Base-by-base conservation (phyloP, 176 grass and related monocot species). In the Dactylis glomerata region DNA sequence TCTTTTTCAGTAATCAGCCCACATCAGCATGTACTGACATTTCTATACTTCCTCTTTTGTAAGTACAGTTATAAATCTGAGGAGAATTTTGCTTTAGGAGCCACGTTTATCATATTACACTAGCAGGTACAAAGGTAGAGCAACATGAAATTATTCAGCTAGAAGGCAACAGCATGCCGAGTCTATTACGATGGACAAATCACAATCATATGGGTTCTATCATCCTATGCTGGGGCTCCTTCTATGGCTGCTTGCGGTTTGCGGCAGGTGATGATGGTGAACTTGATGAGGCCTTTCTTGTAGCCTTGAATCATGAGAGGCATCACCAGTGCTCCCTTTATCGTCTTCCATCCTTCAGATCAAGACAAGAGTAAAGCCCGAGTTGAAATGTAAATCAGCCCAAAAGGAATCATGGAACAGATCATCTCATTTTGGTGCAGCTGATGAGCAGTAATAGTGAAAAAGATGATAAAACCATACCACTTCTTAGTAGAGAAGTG, bases 291-390 rank as follows among this genome's bases (percentile, higher is more conserved):
- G 4, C 92, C 87, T 84, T 94, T 98, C 71, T 94, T 94, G 93
- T 92, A 98, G 8, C 96, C 93, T 22, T 96, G 63, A 20, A 95
- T 96, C 96, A 98, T 98, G 74, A 98, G 84, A 58, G 96, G 96
- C 96, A 98, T 98, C 30, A 91, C 96, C 30, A 98, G 77, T 7
- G 96, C 96, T 13, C 96, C 96, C 38, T 46, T 95, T 75, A 98
- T 94, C 30, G 96, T 96, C 91, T 98, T 98, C 96, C 96, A 98
- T 49, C 96, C 96, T 98, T 71, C 5, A 58, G n/a, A 77, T 41
- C 64, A 56, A 51, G 36, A 82, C 37, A 84, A 51, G 6, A 46
- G 3, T 11, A 68, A 86, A 12, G 20, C 3, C 26, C 20, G 12
- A 57, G 28, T 32, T 80, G 0, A 73, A 31, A 13, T 28, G 13